Evolutionary conservation across 352 stramenopile species (phyloP).

Genomic region (Globisporangium mamillatum): DNA sequence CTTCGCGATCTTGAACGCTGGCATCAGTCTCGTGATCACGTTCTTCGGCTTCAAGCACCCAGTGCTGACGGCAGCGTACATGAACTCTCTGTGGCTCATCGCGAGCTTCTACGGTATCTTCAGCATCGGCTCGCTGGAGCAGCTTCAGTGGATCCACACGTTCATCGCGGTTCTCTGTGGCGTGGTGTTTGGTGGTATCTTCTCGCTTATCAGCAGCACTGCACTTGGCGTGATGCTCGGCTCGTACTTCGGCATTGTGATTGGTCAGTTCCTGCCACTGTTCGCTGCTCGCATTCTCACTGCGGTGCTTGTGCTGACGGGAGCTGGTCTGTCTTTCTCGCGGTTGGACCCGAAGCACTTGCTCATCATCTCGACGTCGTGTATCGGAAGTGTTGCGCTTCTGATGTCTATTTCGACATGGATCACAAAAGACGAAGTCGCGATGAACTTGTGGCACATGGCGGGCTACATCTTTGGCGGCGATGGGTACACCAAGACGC

Average conservation of each 20-base stretch:
- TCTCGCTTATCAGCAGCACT: slow-evolving; percentile 52
- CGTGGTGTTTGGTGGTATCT: slow-evolving; percentile 65
- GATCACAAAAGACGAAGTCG: slow-evolving; percentile 57
- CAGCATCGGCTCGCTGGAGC: slow-evolving; percentile 38
- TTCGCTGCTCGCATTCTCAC: slow-evolving; percentile 58
- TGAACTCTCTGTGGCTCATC: slow-evolving; percentile 57
- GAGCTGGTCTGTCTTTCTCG: slow-evolving; percentile 40
- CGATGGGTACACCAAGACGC: slow-evolving; percentile 32
- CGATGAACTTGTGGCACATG: slow-evolving; percentile 59
- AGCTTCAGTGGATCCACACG: slow-evolving; percentile 66
- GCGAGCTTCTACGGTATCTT: slow-evolving; percentile 73
- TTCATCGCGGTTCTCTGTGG: slow-evolving; percentile 68
- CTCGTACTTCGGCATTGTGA: slow-evolving; percentile 56
- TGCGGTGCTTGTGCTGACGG: slow-evolving; percentile 35
- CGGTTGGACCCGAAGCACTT: slow-evolving; percentile 54
- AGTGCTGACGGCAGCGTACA: slow-evolving; percentile 52
- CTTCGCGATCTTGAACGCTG: slow-evolving; percentile 60
- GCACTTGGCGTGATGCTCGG: slow-evolving; percentile 65
- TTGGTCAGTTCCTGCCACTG: slow-evolving; percentile 69
- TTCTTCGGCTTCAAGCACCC: slow-evolving; percentile 55
- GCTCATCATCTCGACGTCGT: slow-evolving; percentile 63
- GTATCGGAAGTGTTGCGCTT: slow-evolving; percentile 61
- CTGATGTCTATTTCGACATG: slow-evolving; percentile 75
- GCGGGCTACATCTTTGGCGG: slow-evolving; percentile 70
- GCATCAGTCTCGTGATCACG: slow-evolving; percentile 49